A percentile compares a stretch with the other conserved stretches of the same genome.
Evolutionary conservation across 768 basidiomycete genomes (phyloP).

Genomic region (Leccinum olivaceopallidum): DNA sequence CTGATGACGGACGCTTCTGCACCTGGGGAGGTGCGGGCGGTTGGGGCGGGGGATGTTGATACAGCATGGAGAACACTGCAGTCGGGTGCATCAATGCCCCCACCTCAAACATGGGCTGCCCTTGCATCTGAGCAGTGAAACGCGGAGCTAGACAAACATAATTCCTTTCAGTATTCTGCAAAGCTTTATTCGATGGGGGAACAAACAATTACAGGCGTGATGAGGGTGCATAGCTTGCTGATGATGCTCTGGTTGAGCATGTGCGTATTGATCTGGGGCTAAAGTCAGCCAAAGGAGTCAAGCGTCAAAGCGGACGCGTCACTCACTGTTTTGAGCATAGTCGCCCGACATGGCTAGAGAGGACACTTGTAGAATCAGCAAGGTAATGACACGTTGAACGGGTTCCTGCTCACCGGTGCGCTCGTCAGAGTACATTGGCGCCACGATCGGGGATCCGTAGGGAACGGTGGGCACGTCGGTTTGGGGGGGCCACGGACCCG

Average conservation of each 20-base stretch:
- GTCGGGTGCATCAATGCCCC: constrained; percentile 35
- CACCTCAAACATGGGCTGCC: constrained; percentile 35
- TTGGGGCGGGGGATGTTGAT: constrained; percentile 29
- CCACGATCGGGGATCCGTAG: constrained; percentile 46
- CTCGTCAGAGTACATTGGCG: constrained; percentile 57
- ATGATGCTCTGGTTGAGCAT: constrained; percentile 36
- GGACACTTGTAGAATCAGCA: constrained; percentile 19
- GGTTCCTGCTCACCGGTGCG: constrained; percentile 46
- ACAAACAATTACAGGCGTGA: constrained; percentile 35
- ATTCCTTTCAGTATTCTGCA: constrained; percentile 53
- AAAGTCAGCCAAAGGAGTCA: constrained; percentile 21
- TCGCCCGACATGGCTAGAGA: constrained; percentile 44
- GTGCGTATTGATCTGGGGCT: constrained; percentile 32
- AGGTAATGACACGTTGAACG: constrained; percentile 12
- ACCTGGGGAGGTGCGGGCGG: constrained; percentile 28
- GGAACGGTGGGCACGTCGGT: constrained; percentile 34
- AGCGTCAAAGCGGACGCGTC: constrained; percentile 13
- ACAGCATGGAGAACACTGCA: constrained; percentile 29
- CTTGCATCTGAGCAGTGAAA: constrained; percentile 35
- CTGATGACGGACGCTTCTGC: constrained; percentile 39
- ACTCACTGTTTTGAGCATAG: constrained; percentile 45
- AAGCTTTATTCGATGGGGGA: constrained; percentile 37
- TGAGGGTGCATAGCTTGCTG: constrained; percentile 30
- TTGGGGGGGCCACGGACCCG: constrained; percentile 35
- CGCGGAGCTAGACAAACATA: constrained; percentile 62